Base-by-base conservation (phyloP, 2,329 filamentous ascomycete species). In the Penicillium frequentans region DNA sequence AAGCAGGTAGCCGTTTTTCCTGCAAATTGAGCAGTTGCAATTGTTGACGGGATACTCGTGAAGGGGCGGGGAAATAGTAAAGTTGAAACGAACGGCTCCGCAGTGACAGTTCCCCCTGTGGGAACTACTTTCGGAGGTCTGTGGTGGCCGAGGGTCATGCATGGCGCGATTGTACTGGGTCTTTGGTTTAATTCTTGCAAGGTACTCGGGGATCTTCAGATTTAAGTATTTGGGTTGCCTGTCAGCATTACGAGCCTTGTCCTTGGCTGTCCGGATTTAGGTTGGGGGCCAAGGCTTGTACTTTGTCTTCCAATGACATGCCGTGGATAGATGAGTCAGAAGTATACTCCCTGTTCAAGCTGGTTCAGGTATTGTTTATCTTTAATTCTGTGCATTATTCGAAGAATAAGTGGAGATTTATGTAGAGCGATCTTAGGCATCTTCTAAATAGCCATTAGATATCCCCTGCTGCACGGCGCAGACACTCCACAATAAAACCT, bases 391-490 rank as follows among this genome's bases (percentile, higher is more conserved):
- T 33, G 13, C 13, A 14, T 33, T 13, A 4, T 33, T 33, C 13
- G 14, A 14, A 33, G 14, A 16, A 16, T 13, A 5, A 33, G 31
- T 4, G 35, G 35, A 11, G 35, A 39, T 0, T 2, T 33, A 39
- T 19, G n/a, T 19, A 19, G n/a, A 39, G 11, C 19, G 1, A 19
- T 19, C 31, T 7, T 33, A 14, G 13, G n/a, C 3, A 39, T 39
- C n/a, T 2, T 37, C 5, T 7, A 33, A 3, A 16, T 33, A 14
- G 4, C 7, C 2, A 5, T 23, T 8, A 42, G 5, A 42, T 6
- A n/a, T 69, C 68, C 8, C 64, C 65, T 19, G 68, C 67, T 19
- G 63, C 68, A 35, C 62, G 52, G 21, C 63, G 62, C 47, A 71
- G 33, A 50, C 64, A 70, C 10, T 60, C 60, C 21, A 65, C 64